Evolutionary conservation across 1,284 basidiomycete species (phyloP), one percentile per base, ranked within the genome.

Genomic region (Coniferiporia weirii): DNA sequence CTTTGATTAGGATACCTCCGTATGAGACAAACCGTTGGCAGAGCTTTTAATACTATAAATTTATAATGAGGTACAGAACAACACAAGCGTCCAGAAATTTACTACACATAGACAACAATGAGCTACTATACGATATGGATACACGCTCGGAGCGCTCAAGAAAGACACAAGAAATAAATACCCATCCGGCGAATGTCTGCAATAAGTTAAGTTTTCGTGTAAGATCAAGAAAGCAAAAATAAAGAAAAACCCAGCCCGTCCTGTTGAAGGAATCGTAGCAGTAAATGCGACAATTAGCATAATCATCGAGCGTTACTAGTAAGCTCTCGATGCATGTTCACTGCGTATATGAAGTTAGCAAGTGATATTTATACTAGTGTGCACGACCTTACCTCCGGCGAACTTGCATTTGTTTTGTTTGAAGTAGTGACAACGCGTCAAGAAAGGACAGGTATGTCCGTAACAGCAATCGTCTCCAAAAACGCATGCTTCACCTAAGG

Each of bases 381-480:
- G 40, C 57, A 50, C 60, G 55, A 65, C 63, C 45, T 63, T 61
- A 85, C 84, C 73, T 69, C 78, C 82, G 61, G 73, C 67, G 67
- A 86, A 86, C 68, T 80, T 84, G 69, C 84, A 86, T 61, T 69
- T 79, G 20, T 78, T 78, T 54, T 76, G 71, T 71, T 79, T 81
- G 62, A 77, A 69, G 66, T 73, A 85, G 63, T 73, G 73, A 69
- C 83, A 86, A 19, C 73, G 79, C 3, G 72, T 68, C 34, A 70
- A 72, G 57, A 71, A 66, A 19, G 81, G 79, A 62, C 84, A 86
- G 52, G 72, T 67, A 68, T 86, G 84, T 4, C 83, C 84, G 68
- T 83, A 83, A 61, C 77, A 80, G 66, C 83, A 86, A 6, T 75
- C 72, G 54, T 83, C 81, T 12, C 80, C 84, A 73, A 79, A 84